These are phyloP conservation scores for Cyanophora paradoxa DNA, from an alignment of 78 protist genomes.

Conservation along the genomic window DNA sequence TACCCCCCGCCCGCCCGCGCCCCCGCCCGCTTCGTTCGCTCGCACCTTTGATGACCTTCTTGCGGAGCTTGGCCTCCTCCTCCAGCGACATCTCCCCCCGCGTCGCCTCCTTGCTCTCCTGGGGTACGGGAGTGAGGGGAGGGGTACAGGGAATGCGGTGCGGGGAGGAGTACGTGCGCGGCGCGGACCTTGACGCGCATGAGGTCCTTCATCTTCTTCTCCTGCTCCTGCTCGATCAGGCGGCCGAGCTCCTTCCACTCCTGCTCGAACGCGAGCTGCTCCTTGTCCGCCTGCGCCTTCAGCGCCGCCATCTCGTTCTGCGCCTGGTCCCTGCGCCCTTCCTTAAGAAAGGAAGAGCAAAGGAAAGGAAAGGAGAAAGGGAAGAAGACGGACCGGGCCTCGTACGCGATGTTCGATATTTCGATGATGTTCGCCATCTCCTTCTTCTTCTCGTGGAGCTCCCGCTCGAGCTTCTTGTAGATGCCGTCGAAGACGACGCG, in stretches of 20 bases:
- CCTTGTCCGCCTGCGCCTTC: constrained; percentile 21
- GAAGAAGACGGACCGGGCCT: constrained; percentile 40
- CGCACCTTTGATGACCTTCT: neutral
- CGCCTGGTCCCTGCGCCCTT: constrained; percentile 31
- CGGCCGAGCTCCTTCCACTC: constrained; percentile 29
- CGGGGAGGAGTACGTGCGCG: too few species aligned
- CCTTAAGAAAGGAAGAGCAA: neutral
- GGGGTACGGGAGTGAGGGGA: neutral
- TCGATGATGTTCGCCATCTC: constrained; percentile 55
- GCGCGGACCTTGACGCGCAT: too few species aligned
- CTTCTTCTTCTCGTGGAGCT: constrained; percentile 42
- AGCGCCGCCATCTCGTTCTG: constrained; percentile 18
- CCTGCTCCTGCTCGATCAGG: constrained; percentile 28
- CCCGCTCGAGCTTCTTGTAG: constrained; percentile 54
- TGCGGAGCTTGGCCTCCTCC: constrained; percentile 11
- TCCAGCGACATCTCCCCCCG: neutral
- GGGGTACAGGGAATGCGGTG: too few species aligned
- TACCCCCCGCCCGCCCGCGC: too few species aligned
- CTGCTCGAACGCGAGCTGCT: constrained; percentile 15
- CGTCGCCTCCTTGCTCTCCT: neutral
- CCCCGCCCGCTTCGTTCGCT: too few species aligned
- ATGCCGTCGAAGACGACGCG: constrained; percentile 61
- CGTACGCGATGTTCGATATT: constrained; percentile 55
- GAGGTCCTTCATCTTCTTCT: constrained; percentile 13
- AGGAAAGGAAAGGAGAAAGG: neutral